These are phyloP conservation scores for Grosmannia serpens DNA, from an alignment of 2,329 filamentous ascomycete genomes.

Conservation along the genomic window DNA sequence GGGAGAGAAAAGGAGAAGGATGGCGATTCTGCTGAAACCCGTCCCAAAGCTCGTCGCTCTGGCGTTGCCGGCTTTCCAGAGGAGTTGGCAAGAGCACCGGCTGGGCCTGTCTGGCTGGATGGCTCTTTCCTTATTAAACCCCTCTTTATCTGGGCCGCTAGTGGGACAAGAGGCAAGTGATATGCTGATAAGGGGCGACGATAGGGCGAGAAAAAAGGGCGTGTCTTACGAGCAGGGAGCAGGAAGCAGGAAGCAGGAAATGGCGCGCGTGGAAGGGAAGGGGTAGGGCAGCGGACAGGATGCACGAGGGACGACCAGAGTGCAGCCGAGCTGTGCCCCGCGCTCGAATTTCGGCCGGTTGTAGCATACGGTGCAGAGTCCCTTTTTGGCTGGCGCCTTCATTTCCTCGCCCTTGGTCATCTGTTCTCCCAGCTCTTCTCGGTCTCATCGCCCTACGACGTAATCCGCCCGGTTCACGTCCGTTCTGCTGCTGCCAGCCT, in stretches of 20 bases:
- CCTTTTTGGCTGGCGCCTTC: not conserved
- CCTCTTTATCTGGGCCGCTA: slow-evolving; percentile 1
- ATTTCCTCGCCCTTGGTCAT: not conserved
- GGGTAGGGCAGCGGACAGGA: not conserved
- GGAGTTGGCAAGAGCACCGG: not conserved
- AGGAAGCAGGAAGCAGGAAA: not conserved
- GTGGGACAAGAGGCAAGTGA: not conserved
- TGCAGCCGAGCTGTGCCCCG: not conserved
- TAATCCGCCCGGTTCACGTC: too few relatives aligned
- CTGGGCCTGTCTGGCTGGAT: not conserved
- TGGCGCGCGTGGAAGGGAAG: too few relatives aligned
- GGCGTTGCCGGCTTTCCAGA: not conserved
- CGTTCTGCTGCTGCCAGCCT: not conserved
- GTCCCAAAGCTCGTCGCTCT: not conserved
- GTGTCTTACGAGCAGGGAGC: not conserved
- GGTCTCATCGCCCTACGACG: not conserved
- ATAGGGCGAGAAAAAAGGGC: not conserved
- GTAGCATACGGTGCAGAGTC: not conserved
- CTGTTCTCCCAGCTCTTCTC: not conserved
- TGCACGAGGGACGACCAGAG: not conserved
- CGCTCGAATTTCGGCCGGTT: not conserved
- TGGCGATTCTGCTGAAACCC: not conserved
- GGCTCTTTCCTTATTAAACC: not conserved
- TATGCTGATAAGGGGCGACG: not conserved
- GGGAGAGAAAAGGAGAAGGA: not conserved